Percentiles rank a stretch among this genome's conserved stretches.
phyloP scores from a whole-genome alignment of 257 asterid genomes.

The Buddleja alternifolia region DNA sequence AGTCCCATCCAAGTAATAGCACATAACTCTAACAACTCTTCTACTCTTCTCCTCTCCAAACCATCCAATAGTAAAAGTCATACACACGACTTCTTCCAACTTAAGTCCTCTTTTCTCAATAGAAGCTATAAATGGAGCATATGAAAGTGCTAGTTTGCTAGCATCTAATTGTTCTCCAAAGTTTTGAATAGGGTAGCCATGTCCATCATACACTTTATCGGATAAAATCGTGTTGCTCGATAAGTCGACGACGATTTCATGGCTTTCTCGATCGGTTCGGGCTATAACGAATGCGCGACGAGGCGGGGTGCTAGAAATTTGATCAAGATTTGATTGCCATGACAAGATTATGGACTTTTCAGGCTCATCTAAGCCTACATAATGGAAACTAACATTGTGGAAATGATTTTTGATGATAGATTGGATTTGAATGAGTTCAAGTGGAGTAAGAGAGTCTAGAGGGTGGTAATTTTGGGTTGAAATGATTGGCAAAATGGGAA shows the following conservation, averaged over 20 bases:
- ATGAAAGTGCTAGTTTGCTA: constrained; percentile 33
- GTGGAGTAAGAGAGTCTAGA: constrained; percentile 55
- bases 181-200: constrained; percentile 58
- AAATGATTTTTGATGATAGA: constrained; percentile 37
- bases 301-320: constrained; percentile 15
- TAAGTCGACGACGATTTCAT: constrained; percentile 54
- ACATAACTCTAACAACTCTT: constrained; percentile 54
- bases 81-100: constrained; percentile 57
- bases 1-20: constrained; percentile 66
- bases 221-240: constrained; percentile 35
- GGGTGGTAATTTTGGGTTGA: constrained; percentile 45
- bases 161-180: constrained; percentile 50
- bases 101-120: constrained; percentile 59
- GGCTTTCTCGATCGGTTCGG: constrained; percentile 38
- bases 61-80: constrained; percentile 59
- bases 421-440: constrained; percentile 53
- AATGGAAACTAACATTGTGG: constrained; percentile 53
- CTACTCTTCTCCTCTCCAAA: constrained; percentile 51
- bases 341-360: constrained; percentile 41
- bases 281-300: constrained; percentile 57
- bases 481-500: constrained; percentile 3
- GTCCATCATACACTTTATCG: constrained; percentile 42
- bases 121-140: constrained; percentile 54
- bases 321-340: constrained; percentile 25
- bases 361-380: constrained; percentile 75